phyloP scores from a whole-genome alignment of 1,284 basidiomycete genomes.

The Blastosporella zonata region DNA sequence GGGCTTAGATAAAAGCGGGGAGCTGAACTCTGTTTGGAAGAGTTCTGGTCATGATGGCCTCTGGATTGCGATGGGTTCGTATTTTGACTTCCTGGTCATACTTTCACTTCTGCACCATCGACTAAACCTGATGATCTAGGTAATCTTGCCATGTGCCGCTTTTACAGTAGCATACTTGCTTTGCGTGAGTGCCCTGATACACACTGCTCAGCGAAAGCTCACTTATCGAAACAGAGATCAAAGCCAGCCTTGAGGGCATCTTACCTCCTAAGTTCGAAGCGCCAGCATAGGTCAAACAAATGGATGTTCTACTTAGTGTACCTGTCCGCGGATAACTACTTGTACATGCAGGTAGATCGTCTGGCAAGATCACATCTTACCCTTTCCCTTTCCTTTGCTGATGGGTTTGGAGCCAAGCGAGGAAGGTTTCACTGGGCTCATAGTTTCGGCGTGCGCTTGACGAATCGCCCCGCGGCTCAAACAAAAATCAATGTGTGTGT shows the following conservation, averaged over 20 bases:
- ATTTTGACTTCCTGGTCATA: neutral
- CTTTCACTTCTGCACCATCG: neutral
- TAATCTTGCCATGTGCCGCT: constrained; percentile 42
- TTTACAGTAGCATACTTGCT: constrained; percentile 47
- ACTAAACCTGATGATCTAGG: constrained; percentile 26
- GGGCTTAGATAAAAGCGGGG: constrained; percentile 64
- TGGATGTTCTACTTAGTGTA: no score
- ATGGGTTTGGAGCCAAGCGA: constrained; percentile 8
- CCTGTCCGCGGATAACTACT: neutral
- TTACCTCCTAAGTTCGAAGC: constrained; percentile 29
- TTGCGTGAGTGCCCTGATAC: constrained; percentile 33
- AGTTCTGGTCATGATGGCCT: constrained; percentile 50
- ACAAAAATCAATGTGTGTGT: constrained; percentile 77
- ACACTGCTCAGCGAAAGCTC: no score
- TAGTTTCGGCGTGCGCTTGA: constrained; percentile 53
- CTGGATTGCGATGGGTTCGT: constrained; percentile 48
- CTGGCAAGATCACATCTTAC: constrained; percentile 1
- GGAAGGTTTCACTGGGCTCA: constrained; percentile 18
- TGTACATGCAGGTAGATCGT: neutral
- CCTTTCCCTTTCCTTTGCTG: constrained; percentile 16
- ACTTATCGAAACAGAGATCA: constrained; percentile 60
- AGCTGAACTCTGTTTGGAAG: constrained; percentile 52
- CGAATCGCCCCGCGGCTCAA: constrained; percentile 67
- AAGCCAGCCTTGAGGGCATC: constrained; percentile 54
- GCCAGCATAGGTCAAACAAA: neutral